Evolutionary conservation across 2,329 filamentous ascomycete genomes (phyloP).

Genomic region (Colletotrichum tamarilloi): DNA sequence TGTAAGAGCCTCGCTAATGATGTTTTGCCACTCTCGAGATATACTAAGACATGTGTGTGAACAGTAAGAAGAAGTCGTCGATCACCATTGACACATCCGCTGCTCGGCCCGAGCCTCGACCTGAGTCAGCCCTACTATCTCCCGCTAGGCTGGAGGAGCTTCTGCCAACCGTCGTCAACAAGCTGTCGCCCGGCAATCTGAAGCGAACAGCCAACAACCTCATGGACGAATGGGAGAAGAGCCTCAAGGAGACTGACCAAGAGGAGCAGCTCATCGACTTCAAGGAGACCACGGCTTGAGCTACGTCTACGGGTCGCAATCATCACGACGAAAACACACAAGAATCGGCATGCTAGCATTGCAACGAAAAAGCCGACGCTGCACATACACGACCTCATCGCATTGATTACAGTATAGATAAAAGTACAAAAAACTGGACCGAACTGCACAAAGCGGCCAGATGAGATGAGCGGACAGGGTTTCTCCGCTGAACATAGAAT

Average conservation of each 20-base stretch:
- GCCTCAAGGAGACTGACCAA: slow-evolving; percentile 52
- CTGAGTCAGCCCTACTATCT: slow-evolving; percentile 40
- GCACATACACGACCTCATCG: slow-evolving; percentile 1
- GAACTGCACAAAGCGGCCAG: slow-evolving; percentile 24
- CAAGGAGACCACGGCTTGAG: slow-evolving; percentile 34
- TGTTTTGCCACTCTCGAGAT: background rate
- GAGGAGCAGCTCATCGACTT: slow-evolving; percentile 30
- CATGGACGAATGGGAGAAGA: slow-evolving; percentile 93
- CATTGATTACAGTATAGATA: slow-evolving; percentile 27
- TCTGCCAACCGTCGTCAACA: slow-evolving; percentile 77
- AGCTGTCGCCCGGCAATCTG: slow-evolving; percentile 79
- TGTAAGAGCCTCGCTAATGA: slow-evolving; percentile 54
- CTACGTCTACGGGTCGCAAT: background rate
- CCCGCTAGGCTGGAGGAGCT: slow-evolving; percentile 64
- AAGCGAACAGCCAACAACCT: slow-evolving; percentile 86
- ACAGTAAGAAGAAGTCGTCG: slow-evolving; percentile 48
- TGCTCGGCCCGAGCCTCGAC: slow-evolving; percentile 8
- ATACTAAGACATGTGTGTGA: slow-evolving; percentile 32
- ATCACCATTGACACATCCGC: slow-evolving; percentile 42
- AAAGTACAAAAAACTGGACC: slow-evolving; percentile 23
- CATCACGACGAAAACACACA: background rate
- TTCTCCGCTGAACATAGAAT: slow-evolving; percentile 20
- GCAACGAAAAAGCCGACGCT: background rate
- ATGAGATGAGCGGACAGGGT: slow-evolving; percentile 17
- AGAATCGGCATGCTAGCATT: background rate